These are phyloP conservation scores for Lyophyllum shimeji DNA, from an alignment of 768 basidiomycete genomes.

Conservation along the genomic window DNA sequence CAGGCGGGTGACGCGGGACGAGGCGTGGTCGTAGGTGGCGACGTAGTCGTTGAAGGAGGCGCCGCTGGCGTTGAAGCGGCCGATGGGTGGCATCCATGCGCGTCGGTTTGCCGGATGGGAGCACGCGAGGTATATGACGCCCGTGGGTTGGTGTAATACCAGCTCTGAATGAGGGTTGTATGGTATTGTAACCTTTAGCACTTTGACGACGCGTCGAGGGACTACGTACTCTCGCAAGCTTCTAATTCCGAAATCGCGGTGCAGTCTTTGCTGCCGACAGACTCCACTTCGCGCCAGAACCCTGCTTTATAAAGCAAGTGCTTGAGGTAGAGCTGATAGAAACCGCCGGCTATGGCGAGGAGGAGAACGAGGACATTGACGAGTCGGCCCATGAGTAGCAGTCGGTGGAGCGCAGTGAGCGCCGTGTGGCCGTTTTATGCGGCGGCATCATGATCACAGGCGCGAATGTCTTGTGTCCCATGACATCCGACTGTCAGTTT, in stretches of 20 bases:
- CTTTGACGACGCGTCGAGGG: background rate
- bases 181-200: background rate
- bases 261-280: slow-evolving; percentile 51
- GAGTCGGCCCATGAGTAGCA: slow-evolving; percentile 16
- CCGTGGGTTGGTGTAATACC: slow-evolving; percentile 56
- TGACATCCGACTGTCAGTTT: no score
- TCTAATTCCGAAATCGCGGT: slow-evolving; percentile 48
- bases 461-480: no score
- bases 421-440: no score
- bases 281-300: slow-evolving; percentile 40
- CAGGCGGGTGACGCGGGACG: slow-evolving; percentile 42
- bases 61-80: slow-evolving; percentile 35
- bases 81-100: slow-evolving; percentile 51
- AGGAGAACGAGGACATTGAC: slow-evolving; percentile 33
- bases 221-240: slow-evolving; percentile 64
- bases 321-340: slow-evolving; percentile 49
- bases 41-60: slow-evolving; percentile 24
- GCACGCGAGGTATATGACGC: slow-evolving; percentile 64
- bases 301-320: slow-evolving; percentile 44
- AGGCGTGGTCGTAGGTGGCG: background rate
- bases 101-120: slow-evolving; percentile 47
- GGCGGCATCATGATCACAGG: background rate
- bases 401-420: background rate
- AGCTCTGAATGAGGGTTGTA: slow-evolving; percentile 44
- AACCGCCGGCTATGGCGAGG: slow-evolving; percentile 38